Evolutionary conservation across 345 rosid genomes (phyloP), one percentile per base, ranked within the genome.

Genomic region (Arabis hirsuta): DNA sequence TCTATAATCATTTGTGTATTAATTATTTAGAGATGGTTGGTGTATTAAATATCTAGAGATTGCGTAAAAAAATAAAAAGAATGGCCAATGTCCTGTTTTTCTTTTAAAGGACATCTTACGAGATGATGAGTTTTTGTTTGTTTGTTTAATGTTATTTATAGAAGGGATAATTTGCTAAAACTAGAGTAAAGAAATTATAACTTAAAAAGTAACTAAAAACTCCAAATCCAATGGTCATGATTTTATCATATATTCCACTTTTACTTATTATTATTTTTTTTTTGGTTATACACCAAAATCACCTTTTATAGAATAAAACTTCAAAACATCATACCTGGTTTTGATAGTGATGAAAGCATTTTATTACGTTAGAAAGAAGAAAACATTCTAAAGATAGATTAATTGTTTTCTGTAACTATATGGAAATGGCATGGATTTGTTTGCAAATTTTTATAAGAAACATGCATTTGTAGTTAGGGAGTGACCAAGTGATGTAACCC

Each of bases 11-110:
- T 6, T 12, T 8, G 2, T 36, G 41, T 36, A 7, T 27, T 44
- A 27, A 9, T 16, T 44, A 44, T 19, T 10, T 62, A 36, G 53
- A 45, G 39, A 62, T 52, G 56, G 56, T 31, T 52, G 56, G 27
- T 52, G 56, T 11, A 27, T 52, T 51, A 24, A 4, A 22, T 52
- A 52, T 52, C 56, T 27, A 53, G 19, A 27, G 16, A 53, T 53
- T 53, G 29, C 57, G 57, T 53, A 26, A 4, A 5, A 5, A 11
- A 27, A 13, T 3, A 12, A 29, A 6, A 26, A 12, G 7, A 36
- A 36, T 47, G 10, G 27, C 43, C 12, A 19, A 7, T 64, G 44
- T 32, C 56, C 55, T 19, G 22, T 32, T 31, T 46, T 47, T 16
- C 27, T 46, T 29, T 22, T 16, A 11, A 47, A 12, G 6, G 11